Evolutionary conservation across 2,329 filamentous ascomycete species (phyloP), one percentile per base, ranked within the genome.

Genomic region (Talaromyces sp.): DNA sequence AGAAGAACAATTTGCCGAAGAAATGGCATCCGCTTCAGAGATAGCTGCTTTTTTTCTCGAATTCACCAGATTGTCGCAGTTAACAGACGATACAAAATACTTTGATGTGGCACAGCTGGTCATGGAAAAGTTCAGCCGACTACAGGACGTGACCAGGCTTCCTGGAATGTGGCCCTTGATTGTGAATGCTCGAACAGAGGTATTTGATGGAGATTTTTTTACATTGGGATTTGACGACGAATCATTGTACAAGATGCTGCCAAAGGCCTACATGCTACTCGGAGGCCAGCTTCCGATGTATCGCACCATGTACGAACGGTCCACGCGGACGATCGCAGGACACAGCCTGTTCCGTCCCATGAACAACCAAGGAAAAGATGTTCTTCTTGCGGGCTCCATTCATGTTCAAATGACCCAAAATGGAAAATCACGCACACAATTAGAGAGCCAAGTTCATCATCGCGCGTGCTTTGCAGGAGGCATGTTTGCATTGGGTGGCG

Each of bases 191-290:
- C 68, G 61, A 2, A 47, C 58, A 9, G 54, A 64, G 30, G 61
- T 64, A 14, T 55, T 51, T n/a, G 54, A 60, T 4, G 64, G 69
- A 42, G 63, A 65, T 35, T 69, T 72, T 30, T 85, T 80, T 63
- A 80, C 80, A 0, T 73, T 85, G 55, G 81, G 82, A 14, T 80
- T 76, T 16, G 79, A 81, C 75, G 76, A 79, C 2, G 82, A 85
- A 65, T 83, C 80, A 7, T 70, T 81, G 0, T 85, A 84, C 61
- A 82, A 84, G 59, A 84, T 84, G 57, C 68, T 85, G 13, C 80
- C 82, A 0, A 84, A 85, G 66, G 77, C 42, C 79, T 81, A 77
- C 2, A 49, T 46, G 13, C 24, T 62, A 17, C 43, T 52, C 14
- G 47, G 75, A 67, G 79, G 80, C 9, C 62, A 67, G 5, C 70